phyloP scores from a whole-genome alignment of 1,284 basidiomycete genomes.

The Papiliotrema fonsecae region DNA sequence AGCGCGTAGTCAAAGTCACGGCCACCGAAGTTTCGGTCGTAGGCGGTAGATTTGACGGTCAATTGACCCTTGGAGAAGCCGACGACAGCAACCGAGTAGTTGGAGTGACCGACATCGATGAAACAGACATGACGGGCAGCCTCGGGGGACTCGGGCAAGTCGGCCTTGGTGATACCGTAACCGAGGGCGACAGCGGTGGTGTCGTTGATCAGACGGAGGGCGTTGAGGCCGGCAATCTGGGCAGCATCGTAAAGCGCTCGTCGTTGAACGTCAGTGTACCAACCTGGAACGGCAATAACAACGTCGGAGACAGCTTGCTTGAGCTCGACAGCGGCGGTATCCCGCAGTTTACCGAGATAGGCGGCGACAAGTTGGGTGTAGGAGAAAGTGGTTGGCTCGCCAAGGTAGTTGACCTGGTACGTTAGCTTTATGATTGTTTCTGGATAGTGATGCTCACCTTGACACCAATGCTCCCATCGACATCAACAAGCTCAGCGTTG shows the following conservation, averaged over 20 bases:
- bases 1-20: slow-evolving; percentile 89
- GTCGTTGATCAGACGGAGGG: slow-evolving; percentile 90
- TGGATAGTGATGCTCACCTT: slow-evolving; percentile 57
- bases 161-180: slow-evolving; percentile 94
- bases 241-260: slow-evolving; percentile 83
- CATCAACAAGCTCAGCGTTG: slow-evolving; percentile 76
- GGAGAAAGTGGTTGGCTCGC: slow-evolving; percentile 70
- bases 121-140: slow-evolving; percentile 80
- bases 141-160: slow-evolving; percentile 73
- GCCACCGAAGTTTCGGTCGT: slow-evolving; percentile 84
- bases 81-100: slow-evolving; percentile 75
- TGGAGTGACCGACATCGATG: slow-evolving; percentile 87
- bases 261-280: slow-evolving; percentile 88
- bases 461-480: slow-evolving; percentile 70
- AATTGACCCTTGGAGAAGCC: slow-evolving; percentile 90
- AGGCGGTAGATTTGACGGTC: slow-evolving; percentile 75
- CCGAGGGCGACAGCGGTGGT: slow-evolving; percentile 87
- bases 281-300: slow-evolving; percentile 88
- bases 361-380: slow-evolving; percentile 80
- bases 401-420: slow-evolving; percentile 74
- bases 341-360: slow-evolving; percentile 81
- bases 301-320: slow-evolving; percentile 80
- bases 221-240: slow-evolving; percentile 76
- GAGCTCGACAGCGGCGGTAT: slow-evolving; percentile 76
- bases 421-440: not conserved